Evolutionary conservation across 805 yeast genomes (phyloP), one percentile per base, ranked within the genome.

Genomic region (Grigorovia yakushimaensis): DNA sequence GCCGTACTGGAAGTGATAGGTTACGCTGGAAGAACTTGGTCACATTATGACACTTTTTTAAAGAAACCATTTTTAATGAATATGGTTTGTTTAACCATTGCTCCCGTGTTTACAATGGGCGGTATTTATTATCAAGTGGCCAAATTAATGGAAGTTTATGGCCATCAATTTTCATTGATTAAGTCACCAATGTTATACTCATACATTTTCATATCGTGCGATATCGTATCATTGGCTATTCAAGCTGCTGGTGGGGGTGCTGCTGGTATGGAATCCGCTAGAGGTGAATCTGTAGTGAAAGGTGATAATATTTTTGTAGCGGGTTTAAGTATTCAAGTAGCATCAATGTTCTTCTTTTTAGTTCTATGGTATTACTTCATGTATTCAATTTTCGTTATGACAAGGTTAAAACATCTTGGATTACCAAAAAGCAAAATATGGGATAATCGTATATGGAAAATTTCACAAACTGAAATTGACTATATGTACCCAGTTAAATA

Each of bases 91-190:
- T 66, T 87, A 47, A 85, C 91, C 0, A 64, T 88, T 43, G 91
- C 87, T 0, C 96, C 96, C 0, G 87, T 86, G 19, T 83, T 88
- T 61, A 69, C 84, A 41, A 83, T 85, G 85, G 96, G 84, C 4
- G 95, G 91, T 1, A 71, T 88, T 2, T 88, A 88, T 65, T 82
- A 74, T 53, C 70, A 80, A 46, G 65, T 88, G 52, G 88, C 84
- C 5, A 83, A 85, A 62, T 55, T 83, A 44, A 69, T 81, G 42
- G 78, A 81, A 47, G 63, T 85, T 1, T 79, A 78, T 56, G 87
- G 87, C 2, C 67, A 70, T 48, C 58, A 67, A 17, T 80, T 65
- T 52, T 78, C 88, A 8, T 45, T 60, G 1, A 44, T 76, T 36
- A 53, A 56, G 15, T 58, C 65, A 2, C 68, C 69, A 22, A 62